Evolutionary conservation across 1,139 yeast genomes (phyloP).

Genomic region (Yamadazyma sp.): DNA sequence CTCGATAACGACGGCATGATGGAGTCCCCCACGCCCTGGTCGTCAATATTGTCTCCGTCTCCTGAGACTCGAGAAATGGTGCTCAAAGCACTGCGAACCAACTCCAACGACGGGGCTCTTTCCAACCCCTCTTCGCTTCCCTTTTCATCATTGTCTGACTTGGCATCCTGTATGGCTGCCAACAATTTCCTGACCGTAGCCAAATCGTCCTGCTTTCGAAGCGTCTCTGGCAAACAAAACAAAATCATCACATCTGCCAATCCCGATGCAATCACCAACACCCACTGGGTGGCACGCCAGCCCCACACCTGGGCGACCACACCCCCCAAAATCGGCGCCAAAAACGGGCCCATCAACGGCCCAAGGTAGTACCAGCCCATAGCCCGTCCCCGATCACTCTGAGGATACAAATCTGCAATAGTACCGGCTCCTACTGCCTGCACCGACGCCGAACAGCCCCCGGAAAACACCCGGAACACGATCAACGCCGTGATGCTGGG

Average conservation of each 20-base stretch:
- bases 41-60: slow-evolving; percentile 14
- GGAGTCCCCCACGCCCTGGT: slow-evolving; percentile 34
- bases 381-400: slow-evolving; percentile 72
- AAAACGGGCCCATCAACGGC: slow-evolving; percentile 75
- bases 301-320: slow-evolving; percentile 71
- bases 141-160: slow-evolving; percentile 12
- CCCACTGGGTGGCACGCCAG: slow-evolving; percentile 92
- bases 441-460: slow-evolving; percentile 83
- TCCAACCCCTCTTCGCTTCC: slow-evolving; percentile 17
- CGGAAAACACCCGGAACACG: slow-evolving; percentile 67
- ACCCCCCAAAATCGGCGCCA: slow-evolving; percentile 84
- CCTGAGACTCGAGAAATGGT: slow-evolving; percentile 8
- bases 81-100: slow-evolving; percentile 8
- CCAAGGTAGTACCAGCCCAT: slow-evolving; percentile 83
- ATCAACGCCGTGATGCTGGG: slow-evolving; percentile 63
- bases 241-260: slow-evolving; percentile 49
- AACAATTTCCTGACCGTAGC: slow-evolving; percentile 48
- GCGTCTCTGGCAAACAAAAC: slow-evolving; percentile 73
- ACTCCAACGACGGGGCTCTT: slow-evolving; percentile 11
- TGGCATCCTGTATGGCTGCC: slow-evolving; percentile 13
- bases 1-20: slow-evolving; percentile 40
- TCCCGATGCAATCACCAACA: slow-evolving; percentile 68
- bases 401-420: slow-evolving; percentile 67
- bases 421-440: slow-evolving; percentile 93
- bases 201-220: slow-evolving; percentile 53